phyloP scores from a whole-genome alignment of 2,329 filamentous ascomycete species.

The Ascochyta clinopodiicola region DNA sequence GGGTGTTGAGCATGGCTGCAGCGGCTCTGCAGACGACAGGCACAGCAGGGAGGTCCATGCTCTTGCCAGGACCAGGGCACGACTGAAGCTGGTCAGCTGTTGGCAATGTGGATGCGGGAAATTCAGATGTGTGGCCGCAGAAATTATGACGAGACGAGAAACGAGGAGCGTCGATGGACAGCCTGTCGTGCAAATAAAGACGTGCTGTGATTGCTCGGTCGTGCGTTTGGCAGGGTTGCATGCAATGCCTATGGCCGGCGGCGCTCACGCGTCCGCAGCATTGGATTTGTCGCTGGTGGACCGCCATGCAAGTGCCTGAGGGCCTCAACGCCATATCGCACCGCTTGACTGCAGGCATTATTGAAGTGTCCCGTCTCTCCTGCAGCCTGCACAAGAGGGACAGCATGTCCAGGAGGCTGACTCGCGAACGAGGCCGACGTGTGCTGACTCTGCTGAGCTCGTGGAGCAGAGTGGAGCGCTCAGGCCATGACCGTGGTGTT shows the following conservation, averaged over 20 bases:
- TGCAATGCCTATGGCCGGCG: slow-evolving; percentile 24
- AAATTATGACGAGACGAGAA: slow-evolving; percentile 31
- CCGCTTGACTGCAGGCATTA: slow-evolving; percentile 13
- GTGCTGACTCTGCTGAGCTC: slow-evolving; percentile 13
- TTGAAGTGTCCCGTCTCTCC: slow-evolving; percentile 8
- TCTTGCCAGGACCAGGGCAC: slow-evolving; percentile 22
- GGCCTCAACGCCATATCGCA: slow-evolving; percentile 4
- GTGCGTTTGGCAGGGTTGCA: slow-evolving; percentile 23
- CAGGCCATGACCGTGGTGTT: slow-evolving; percentile 13
- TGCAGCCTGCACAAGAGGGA: slow-evolving; percentile 10
- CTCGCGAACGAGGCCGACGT: slow-evolving; percentile 12
- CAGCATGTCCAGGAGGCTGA: slow-evolving; percentile 7
- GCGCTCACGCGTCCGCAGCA: slow-evolving; percentile 20
- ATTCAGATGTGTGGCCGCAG: slow-evolving; percentile 21
- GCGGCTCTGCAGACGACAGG: slow-evolving; percentile 16
- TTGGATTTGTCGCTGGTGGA: slow-evolving; percentile 23
- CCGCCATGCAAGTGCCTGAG: slow-evolving; percentile 16
- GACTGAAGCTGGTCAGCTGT: slow-evolving; percentile 31
- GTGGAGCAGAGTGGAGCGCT: slow-evolving; percentile 9
- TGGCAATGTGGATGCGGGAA: slow-evolving; percentile 29
- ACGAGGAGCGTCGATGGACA: slow-evolving; percentile 28
- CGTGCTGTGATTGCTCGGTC: slow-evolving; percentile 30
- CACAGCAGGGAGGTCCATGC: slow-evolving; percentile 15
- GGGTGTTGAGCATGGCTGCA: slow-evolving; percentile 16
- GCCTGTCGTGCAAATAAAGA: slow-evolving; percentile 39